Base-by-base conservation (phyloP, 2,329 filamentous ascomycete genomes). In the Pseudomassariella vexata region DNA sequence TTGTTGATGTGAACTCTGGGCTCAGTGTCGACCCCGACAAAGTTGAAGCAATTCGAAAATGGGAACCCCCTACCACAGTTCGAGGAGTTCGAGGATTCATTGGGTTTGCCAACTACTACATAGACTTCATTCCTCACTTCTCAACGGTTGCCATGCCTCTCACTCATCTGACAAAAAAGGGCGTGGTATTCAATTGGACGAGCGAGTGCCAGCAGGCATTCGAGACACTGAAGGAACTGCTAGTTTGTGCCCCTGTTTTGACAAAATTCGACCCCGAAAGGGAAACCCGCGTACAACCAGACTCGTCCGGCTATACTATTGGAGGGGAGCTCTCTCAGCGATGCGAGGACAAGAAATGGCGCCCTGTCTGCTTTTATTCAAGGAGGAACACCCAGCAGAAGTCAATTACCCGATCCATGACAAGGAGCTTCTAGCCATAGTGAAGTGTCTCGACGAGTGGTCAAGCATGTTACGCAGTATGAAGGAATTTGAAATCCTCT, bases 401-500 rank as follows among this genome's bases (percentile, higher is more conserved):
- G 22, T 35, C 9, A 59, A 58, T 35, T 60, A 59, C 35, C 23
- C 52, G 11, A 57, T 57, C 8, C 43, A 59, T 29, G 38, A 60
- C 30, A 57, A 60, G 32, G 54, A 59, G 41, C 41, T 62, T 0
- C 26, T 60, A 5, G 52, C 53, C 3, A 53, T 62, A 19, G 33
- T 60, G 9, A n/a, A 30, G 11, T n/a, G 22, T 2, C 41, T 49
- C 14, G 23, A 45, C 22, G 36, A 50, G 30, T 55, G 37, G 44
- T 19, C 41, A 28, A 14, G 16, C 9, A 30, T 52, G n/a, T 31
- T 52, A 5, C 28, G 41, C 32, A 34, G 37, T 11, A 17, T 27
- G 1, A 17, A 32, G 17, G n/a, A 36, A 10, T 3, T 35, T 14
- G 15, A 21, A 14, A 26, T 38, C 11, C 21, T 22, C 11, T 18